Conservation (phyloP, 805 yeast species). For the Lipomyces spencermartinsiae region DNA sequence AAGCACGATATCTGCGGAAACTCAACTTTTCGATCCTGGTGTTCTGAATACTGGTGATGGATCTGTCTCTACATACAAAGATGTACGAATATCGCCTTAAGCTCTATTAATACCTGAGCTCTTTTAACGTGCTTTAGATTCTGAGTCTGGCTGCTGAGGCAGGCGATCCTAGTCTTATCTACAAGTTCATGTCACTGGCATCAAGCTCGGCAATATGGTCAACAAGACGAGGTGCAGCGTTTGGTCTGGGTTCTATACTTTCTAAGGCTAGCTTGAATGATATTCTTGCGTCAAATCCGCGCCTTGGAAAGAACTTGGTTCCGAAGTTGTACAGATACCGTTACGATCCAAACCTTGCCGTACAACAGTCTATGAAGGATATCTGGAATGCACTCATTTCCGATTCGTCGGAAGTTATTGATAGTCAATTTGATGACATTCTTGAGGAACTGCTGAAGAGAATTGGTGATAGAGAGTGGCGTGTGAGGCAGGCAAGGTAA, state of each 20-base stretch:
- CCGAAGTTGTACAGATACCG: conserved; percentile 85
- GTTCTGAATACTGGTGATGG: conserved; percentile 73
- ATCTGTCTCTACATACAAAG: conserved; percentile 89
- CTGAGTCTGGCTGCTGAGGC: conserved; percentile 88
- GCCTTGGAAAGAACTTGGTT: conserved; percentile 64
- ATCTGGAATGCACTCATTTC: conserved; percentile 80
- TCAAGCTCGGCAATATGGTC: conserved; percentile 89
- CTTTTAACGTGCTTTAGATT: conserved; percentile 16
- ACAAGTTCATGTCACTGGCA: conserved; percentile 91
- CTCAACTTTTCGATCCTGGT: conserved; percentile 86
- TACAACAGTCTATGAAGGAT: conserved; percentile 81
- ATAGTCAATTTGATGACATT: conserved; percentile 62
- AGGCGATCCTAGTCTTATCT: conserved; percentile 93
- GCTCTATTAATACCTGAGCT: not conserved
- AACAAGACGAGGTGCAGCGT: conserved; percentile 91
- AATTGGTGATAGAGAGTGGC: conserved; percentile 88
- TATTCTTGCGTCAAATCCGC: conserved; percentile 59
- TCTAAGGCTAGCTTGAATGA: conserved; percentile 77
- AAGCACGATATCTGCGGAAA: conserved; percentile 77
- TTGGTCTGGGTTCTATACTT: conserved; percentile 84
- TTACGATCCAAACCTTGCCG: conserved; percentile 80
- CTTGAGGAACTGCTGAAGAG: conserved; percentile 66
- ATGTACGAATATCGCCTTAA: conserved; percentile 52
- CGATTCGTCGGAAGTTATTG: conserved; percentile 61
- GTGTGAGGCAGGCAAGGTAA: conserved; percentile 76